Base-by-base conservation (phyloP, 345 rosid genomes). In the Sapria himalayana region DNA sequence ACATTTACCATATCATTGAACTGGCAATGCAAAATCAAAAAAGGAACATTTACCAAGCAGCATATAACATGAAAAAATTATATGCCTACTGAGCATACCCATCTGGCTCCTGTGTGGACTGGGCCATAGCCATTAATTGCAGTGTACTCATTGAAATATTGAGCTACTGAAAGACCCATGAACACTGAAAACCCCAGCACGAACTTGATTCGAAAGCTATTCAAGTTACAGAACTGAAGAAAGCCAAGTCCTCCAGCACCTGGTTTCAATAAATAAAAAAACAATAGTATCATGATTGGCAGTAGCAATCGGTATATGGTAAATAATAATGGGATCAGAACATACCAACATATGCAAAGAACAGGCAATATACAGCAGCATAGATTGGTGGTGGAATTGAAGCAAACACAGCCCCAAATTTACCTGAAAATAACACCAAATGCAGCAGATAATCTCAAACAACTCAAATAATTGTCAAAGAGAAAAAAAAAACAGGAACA, bases 261-360 rank as follows among this genome's bases (percentile, higher is more conserved):
- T 89, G 64, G n/a, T n/a, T n/a, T n/a, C n/a, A n/a, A n/a, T n/a
- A n/a, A n/a, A n/a, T n/a, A n/a, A n/a, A n/a, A n/a, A n/a, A n/a
- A n/a, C n/a, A n/a, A n/a, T n/a, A n/a, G n/a, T n/a, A n/a, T n/a
- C n/a, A n/a, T n/a, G n/a, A n/a, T n/a, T n/a, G n/a, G n/a, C n/a
- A n/a, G n/a, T n/a, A n/a, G n/a, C n/a, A n/a, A n/a, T n/a, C n/a
- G n/a, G n/a, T n/a, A n/a, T n/a, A n/a, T n/a, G n/a, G n/a, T n/a
- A n/a, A n/a, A n/a, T n/a, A n/a, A n/a, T n/a, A n/a, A n/a, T n/a
- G n/a, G n/a, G n/a, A 46, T 25, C 12, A 21, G 36, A 37, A 64
- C 89, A 29, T 67, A 82, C 98, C 98, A 5, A 82, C 94, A 29
- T 82, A 86, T 2, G 80, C 94, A 46, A 81, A 86, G 74, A 86